phyloP scores from a whole-genome alignment of 352 stramenopile species.

The Achlya hypogyna region DNA sequence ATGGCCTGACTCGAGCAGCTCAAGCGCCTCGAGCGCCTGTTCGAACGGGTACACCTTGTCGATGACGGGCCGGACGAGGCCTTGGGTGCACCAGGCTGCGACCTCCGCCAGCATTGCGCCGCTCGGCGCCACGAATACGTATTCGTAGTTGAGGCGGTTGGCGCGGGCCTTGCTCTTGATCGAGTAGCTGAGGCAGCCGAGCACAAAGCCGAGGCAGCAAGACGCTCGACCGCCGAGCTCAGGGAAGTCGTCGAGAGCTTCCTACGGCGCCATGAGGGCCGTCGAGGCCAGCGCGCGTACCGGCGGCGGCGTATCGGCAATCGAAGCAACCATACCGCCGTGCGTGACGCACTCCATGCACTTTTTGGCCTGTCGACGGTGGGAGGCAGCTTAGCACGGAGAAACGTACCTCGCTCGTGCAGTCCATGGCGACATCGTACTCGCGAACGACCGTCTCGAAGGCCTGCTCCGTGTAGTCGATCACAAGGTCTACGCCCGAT shows the following conservation, averaged over 20 bases:
- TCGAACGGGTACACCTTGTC: constrained; percentile 62
- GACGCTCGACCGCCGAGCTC: constrained; percentile 36
- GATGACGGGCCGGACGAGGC: constrained; percentile 40
- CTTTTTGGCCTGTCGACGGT: constrained; percentile 29
- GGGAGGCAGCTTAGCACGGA: not conserved
- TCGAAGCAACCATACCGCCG: constrained; percentile 45
- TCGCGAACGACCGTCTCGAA: constrained; percentile 62
- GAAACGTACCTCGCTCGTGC: constrained; percentile 48
- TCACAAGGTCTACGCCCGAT: constrained; percentile 36
- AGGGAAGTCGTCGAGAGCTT: constrained; percentile 30
- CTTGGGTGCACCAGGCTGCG: constrained; percentile 33
- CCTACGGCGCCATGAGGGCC: not conserved
- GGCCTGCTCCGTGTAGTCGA: constrained; percentile 54
- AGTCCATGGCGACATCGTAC: constrained; percentile 72
- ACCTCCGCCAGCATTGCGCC: constrained; percentile 44
- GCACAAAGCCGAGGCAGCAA: constrained; percentile 34
- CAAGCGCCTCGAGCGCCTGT: constrained; percentile 46
- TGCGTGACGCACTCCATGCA: constrained; percentile 58
- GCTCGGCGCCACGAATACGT: constrained; percentile 37
- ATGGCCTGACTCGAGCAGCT: constrained; percentile 53
- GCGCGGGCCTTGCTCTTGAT: constrained; percentile 39
- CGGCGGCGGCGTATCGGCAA: constrained; percentile 37
- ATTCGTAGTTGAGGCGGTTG: constrained; percentile 46
- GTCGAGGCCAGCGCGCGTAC: constrained; percentile 3
- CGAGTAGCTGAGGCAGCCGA: constrained; percentile 55